Conservation (phyloP, 805 yeast species). For the Candida glaebosa region DNA sequence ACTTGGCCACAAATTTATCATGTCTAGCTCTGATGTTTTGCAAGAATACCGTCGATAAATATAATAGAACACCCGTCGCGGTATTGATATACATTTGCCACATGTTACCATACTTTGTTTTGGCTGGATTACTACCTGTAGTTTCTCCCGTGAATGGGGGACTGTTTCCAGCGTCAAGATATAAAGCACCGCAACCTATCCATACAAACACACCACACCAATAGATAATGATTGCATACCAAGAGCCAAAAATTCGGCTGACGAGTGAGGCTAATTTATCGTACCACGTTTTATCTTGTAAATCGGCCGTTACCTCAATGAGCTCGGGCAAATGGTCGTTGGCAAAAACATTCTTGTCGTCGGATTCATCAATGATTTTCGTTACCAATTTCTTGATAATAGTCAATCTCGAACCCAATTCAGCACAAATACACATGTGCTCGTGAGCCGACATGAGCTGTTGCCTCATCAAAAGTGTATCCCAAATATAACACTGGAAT, state of each 20-base stretch:
- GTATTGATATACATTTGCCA: constrained; percentile 1
- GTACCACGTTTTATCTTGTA: not conserved
- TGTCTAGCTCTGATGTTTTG: constrained; percentile 40
- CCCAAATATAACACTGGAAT: not conserved
- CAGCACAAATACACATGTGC: not conserved
- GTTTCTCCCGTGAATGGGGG: constrained; percentile 1
- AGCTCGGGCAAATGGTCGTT: not conserved
- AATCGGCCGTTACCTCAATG: not conserved
- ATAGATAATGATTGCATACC: not conserved
- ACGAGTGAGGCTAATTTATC: not conserved
- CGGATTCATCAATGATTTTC: not conserved
- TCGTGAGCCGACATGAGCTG: not conserved
- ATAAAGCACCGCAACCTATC: not conserved
- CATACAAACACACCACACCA: constrained; percentile 2
- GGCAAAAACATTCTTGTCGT: not conserved
- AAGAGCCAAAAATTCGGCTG: not conserved
- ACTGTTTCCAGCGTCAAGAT: not conserved
- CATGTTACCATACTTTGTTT: not conserved
- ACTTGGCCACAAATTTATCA: constrained; percentile 22
- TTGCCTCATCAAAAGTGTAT: not conserved
- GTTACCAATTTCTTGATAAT: too few species aligned
- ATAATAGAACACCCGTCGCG: not conserved
- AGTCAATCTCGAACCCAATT: not conserved
- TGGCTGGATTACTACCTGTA: not conserved
- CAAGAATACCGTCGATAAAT: constrained; percentile 18